Evolutionary conservation across 1,284 basidiomycete species (phyloP), one percentile per base, ranked within the genome.

Genomic region (Thelephora terrestris): DNA sequence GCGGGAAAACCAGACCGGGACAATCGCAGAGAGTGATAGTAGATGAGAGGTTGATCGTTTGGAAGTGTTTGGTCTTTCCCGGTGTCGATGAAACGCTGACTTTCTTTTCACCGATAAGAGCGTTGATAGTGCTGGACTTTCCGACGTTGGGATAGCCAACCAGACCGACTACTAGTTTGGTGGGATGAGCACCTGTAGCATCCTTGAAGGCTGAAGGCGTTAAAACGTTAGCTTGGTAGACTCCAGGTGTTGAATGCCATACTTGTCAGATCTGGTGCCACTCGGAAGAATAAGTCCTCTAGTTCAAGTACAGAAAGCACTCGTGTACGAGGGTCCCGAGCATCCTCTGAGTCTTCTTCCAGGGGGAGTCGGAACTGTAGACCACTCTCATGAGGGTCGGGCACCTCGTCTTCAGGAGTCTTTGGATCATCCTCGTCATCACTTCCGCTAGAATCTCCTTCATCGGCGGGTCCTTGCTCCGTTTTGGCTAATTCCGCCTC

Each of bases 91-190:
- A 98, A 7, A 97, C 95, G 58, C 91, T 95, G 52, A 98, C 95
- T 74, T 94, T 96, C 72, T 98, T 97, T 59, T 89, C 85, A 27
- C 96, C 85, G 46, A 98, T 81, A 17, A 99, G 77, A 18, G 93
- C 91, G 64, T 99, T 99, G 65, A 99, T 98, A 7, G 97, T 84
- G 53, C 87, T 92, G 1, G 91, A 95, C 67, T 99, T 99, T 23
- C 95, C 96, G 40, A 99, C 95, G 61, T 99, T 99, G 1, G 95
- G 95, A 62, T 97, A 96, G n/a, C 96, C 95, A 43, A 99, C 92
- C 20, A 99, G 81, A 7, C 95, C 96, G 47, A 99, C 85, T 25
- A 87, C 81, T 3, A 97, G 75, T 63, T 83, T 92, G 23, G 74
- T 64, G 0, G 79, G 76, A 10, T 73, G 67, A 45, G 78, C 73